phyloP scores from a whole-genome alignment of 208 protist genomes.

The Leishmania lainsoni region DNA sequence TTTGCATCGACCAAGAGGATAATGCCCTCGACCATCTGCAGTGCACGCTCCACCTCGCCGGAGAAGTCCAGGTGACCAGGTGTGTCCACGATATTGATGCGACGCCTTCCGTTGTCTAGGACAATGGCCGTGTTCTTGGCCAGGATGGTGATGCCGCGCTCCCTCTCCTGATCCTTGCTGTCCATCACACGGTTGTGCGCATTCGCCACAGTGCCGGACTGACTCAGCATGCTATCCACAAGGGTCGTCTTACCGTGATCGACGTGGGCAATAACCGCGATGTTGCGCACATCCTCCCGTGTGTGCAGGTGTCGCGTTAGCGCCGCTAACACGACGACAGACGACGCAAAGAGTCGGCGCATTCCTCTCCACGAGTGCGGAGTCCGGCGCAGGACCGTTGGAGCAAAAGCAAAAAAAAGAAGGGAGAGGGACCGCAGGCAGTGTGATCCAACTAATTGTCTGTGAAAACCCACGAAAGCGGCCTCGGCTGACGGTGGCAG shows the following conservation, averaged over 20 bases:
- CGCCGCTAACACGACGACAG: constrained; percentile 6
- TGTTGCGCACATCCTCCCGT: constrained; percentile 92
- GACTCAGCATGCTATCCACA: constrained; percentile 95
- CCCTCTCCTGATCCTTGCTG: constrained; percentile 95
- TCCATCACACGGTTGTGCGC: constrained; percentile 97
- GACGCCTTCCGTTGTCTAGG: constrained; percentile 68
- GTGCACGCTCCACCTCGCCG: constrained; percentile 97
- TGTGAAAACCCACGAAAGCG: background rate
- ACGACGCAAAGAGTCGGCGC: constrained; percentile 26
- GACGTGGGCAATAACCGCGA: constrained; percentile 97
- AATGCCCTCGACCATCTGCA: constrained; percentile 98
- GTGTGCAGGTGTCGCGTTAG: constrained; percentile 52
- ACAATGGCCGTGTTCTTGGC: constrained; percentile 95
- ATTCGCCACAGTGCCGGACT: constrained; percentile 83
- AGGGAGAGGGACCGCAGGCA: background rate
- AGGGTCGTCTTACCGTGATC: constrained; percentile 98
- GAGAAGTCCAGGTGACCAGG: constrained; percentile 98
- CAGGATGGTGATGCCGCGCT: constrained; percentile 98
- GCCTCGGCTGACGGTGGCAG: background rate
- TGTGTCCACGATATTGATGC: constrained; percentile 98
- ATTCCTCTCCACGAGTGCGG: background rate
- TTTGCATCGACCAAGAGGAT: constrained; percentile 96
- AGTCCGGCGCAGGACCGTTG: no score
- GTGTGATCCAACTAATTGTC: background rate
- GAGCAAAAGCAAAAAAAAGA: background rate